Conservation (phyloP, 1,284 basidiomycete species). For the Dichomitus squalens region DNA sequence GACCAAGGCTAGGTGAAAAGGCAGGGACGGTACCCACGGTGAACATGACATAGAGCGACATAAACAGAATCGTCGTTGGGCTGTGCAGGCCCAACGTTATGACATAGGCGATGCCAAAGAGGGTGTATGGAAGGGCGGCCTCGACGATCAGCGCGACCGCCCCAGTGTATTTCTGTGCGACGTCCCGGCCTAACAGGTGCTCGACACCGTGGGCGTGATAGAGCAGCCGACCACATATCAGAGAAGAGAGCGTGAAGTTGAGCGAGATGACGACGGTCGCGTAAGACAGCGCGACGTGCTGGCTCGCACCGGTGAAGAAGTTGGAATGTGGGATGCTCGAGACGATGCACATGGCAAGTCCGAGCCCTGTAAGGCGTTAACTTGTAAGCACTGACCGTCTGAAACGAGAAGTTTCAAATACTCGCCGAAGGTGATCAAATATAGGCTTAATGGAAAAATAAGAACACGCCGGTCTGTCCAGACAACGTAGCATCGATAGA, state of each 20-base stretch:
- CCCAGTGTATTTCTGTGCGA: conserved; percentile 5
- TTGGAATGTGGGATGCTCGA: conserved; percentile 21
- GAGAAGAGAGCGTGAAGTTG: conserved; percentile 3
- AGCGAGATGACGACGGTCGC: conserved; percentile 3
- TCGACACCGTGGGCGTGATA: background rate
- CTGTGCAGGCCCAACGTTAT: conserved; percentile 13
- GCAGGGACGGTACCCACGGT: conserved; percentile 13
- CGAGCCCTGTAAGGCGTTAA: conserved; percentile 21
- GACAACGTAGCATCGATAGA: background rate
- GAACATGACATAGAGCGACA: conserved; percentile 23
- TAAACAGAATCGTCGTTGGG: conserved; percentile 12
- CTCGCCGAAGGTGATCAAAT: background rate
- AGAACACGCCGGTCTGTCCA: no score
- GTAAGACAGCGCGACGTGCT: conserved; percentile 9
- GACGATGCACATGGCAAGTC: conserved; percentile 17
- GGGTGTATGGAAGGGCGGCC: conserved; percentile 13
- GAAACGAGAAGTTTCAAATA: background rate
- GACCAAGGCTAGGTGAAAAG: conserved; percentile 11
- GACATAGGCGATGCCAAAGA: conserved; percentile 15
- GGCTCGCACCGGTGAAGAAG: conserved; percentile 24
- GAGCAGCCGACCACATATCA: conserved; percentile 11
- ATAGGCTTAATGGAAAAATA: background rate
- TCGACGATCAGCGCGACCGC: conserved; percentile 16
- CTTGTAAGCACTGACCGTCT: conserved; percentile 12
- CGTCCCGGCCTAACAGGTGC: background rate